Evolutionary conservation across 306 rosid species (phyloP).

Genomic region (Trifolium subterraneum): DNA sequence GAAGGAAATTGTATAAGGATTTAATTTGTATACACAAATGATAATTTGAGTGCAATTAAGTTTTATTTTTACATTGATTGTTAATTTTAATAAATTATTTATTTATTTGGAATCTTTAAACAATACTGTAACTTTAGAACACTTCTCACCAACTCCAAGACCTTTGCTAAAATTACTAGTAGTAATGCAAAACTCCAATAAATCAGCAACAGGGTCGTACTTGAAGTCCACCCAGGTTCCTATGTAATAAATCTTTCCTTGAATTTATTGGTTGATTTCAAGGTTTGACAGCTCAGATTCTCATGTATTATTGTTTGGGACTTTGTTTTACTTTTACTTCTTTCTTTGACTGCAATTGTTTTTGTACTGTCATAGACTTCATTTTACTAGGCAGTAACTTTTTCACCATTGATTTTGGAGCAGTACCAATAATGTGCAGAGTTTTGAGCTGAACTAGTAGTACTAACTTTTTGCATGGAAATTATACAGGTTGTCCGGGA

Average conservation of each 20-base stretch:
- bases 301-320: constrained; percentile 42
- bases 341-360: constrained; percentile 23
- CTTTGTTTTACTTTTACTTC: constrained; percentile 7
- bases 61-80: no score
- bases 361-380: constrained; percentile 16
- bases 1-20: no score
- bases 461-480: constrained; percentile 44
- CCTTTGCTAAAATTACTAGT: not conserved
- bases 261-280: constrained; percentile 42
- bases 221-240: constrained; percentile 45
- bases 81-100: no score
- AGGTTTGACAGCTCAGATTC: constrained; percentile 50
- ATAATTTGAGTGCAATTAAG: no score
- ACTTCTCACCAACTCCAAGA: no score
- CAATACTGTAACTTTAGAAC: no score
- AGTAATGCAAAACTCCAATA: constrained; percentile 35
- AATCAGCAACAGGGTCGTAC: constrained; percentile 29
- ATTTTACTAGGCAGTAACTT: constrained; percentile 25
- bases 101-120: no score
- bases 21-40: no score
- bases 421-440: not conserved
- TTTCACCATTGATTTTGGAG: not conserved
- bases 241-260: constrained; percentile 35
- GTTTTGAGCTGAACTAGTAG: not conserved
- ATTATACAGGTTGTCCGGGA: constrained; percentile 88